A percentile compares a stretch with the other conserved stretches of the same genome.
Conservation (phyloP, 1,139 yeast genomes). For the Yamadazyma friedrichii region DNA sequence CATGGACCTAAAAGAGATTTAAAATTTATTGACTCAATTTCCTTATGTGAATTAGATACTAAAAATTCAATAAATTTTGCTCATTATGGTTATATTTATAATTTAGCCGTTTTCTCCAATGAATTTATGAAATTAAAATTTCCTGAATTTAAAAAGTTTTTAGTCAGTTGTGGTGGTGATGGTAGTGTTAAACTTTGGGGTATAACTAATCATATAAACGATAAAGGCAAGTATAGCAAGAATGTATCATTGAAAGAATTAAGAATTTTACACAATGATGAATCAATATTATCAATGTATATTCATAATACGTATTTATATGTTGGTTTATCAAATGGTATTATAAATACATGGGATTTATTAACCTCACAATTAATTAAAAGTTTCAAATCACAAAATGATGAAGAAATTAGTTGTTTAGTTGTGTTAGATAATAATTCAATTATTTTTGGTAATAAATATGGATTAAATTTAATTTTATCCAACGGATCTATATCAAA, state of each 20-base stretch:
- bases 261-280: constrained; percentile 60
- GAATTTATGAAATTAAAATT: constrained; percentile 23
- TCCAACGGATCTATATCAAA: constrained; percentile 5
- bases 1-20: constrained; percentile 17
- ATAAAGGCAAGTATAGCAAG: neutral
- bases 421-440: constrained; percentile 10
- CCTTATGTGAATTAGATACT: constrained; percentile 60
- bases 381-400: constrained; percentile 40
- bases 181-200: constrained; percentile 82
- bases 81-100: constrained; percentile 86
- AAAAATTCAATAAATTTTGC: constrained; percentile 74
- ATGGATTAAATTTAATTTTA: constrained; percentile 12
- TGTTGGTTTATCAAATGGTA: constrained; percentile 75
- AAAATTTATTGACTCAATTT: constrained; percentile 23
- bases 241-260: constrained; percentile 20
- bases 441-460: constrained; percentile 13
- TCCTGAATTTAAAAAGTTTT: constrained; percentile 18
- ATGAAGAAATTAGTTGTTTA: constrained; percentile 14
- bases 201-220: constrained; percentile 11
- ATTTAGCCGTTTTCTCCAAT: constrained; percentile 46
- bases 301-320: constrained; percentile 65
- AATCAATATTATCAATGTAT: constrained; percentile 67
- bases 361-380: constrained; percentile 73
- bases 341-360: constrained; percentile 79
- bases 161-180: constrained; percentile 80